phyloP scores from a whole-genome alignment of 139 green algal species.

The Mesotaenium endlicherianum region DNA sequence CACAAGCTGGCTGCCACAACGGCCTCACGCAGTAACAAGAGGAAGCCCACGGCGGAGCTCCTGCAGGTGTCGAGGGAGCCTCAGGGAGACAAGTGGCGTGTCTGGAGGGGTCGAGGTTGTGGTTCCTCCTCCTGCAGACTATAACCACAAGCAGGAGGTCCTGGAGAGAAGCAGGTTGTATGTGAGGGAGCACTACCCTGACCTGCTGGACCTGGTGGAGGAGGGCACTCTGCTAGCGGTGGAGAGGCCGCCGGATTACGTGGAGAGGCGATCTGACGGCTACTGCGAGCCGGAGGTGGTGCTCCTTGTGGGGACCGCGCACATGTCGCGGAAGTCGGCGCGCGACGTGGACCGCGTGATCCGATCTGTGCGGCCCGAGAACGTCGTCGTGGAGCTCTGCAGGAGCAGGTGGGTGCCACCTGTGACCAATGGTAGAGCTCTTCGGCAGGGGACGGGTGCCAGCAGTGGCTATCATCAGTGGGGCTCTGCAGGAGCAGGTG shows the following conservation, averaged over 20 bases:
- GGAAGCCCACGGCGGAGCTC: too few species aligned
- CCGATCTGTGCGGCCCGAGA: slow-evolving; percentile 22
- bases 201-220: slow-evolving; percentile 42
- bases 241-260: background rate
- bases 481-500: background rate
- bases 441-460: background rate
- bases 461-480: background rate
- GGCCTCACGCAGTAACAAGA: too few species aligned
- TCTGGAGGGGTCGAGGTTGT: too few species aligned
- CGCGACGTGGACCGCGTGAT: slow-evolving; percentile 18
- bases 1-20: too few species aligned
- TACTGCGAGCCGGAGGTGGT: slow-evolving; percentile 28
- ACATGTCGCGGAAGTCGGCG: background rate
- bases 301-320: slow-evolving; percentile 33
- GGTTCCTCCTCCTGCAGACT: too few species aligned
- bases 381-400: slow-evolving; percentile 53
- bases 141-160: too few species aligned
- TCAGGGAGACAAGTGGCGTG: too few species aligned
- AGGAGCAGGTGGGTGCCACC: slow-evolving; percentile 14
- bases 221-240: slow-evolving; percentile 25
- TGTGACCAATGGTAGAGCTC: background rate
- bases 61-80: too few species aligned
- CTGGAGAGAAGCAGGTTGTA: too few species aligned
- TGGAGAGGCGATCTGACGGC: slow-evolving; percentile 16
- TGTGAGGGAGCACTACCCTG: too few species aligned